Evolutionary conservation across 2,329 filamentous ascomycete species (phyloP).

Genomic region (Talaromyces sp.): DNA sequence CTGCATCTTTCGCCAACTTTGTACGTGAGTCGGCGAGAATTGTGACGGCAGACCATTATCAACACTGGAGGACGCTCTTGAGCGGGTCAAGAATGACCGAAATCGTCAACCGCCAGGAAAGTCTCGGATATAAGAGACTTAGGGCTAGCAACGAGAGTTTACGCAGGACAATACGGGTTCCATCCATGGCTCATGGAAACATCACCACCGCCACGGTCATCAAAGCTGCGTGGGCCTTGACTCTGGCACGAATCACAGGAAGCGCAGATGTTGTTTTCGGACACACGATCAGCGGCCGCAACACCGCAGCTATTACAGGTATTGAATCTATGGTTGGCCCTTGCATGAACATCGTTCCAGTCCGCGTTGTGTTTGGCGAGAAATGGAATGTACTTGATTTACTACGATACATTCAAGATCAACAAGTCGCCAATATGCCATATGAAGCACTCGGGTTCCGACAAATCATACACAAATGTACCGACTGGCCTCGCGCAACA

Average conservation of each 20-base stretch:
- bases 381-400: slow-evolving; percentile 54
- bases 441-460: slow-evolving; percentile 55
- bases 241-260: slow-evolving; percentile 54
- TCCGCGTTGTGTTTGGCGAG: slow-evolving; percentile 56
- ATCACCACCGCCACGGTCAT: slow-evolving; percentile 63
- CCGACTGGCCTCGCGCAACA: slow-evolving; percentile 41
- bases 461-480: slow-evolving; percentile 50
- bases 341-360: slow-evolving; percentile 65
- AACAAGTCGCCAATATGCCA: slow-evolving; percentile 56
- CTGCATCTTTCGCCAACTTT: slow-evolving; percentile 47
- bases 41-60: slow-evolving; percentile 48
- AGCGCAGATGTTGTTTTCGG: slow-evolving; percentile 62
- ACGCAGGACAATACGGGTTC: slow-evolving; percentile 34
- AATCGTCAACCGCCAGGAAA: slow-evolving; percentile 31
- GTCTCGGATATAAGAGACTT: slow-evolving; percentile 35
- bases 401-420: slow-evolving; percentile 54
- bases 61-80: slow-evolving; percentile 62
- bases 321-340: slow-evolving; percentile 61
- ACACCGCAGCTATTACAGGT: slow-evolving; percentile 51
- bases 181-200: slow-evolving; percentile 51
- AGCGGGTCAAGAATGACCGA: slow-evolving; percentile 52
- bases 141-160: slow-evolving; percentile 35
- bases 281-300: slow-evolving; percentile 64
- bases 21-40: slow-evolving; percentile 41
- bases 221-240: slow-evolving; percentile 65